Conservation (phyloP, 257 asterid genomes). For the Craterostigma plantagineum region DNA sequence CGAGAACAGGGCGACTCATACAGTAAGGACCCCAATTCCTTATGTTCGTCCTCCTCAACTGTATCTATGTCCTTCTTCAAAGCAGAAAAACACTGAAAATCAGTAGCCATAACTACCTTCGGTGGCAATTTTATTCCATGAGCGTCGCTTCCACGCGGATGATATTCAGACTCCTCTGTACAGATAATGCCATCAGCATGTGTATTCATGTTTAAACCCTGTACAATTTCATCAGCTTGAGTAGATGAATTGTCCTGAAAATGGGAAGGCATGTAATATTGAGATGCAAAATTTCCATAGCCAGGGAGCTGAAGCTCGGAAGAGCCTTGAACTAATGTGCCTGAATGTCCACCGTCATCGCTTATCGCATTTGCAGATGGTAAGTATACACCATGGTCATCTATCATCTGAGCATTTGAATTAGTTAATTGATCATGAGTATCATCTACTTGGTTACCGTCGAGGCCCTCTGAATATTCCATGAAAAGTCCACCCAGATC, state of each 20-base stretch:
- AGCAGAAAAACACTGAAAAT: slow-evolving; percentile 29
- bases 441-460: too few relatives aligned
- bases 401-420: slow-evolving; percentile 21
- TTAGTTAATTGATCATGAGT: slow-evolving; percentile 15
- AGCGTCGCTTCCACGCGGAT: slow-evolving; percentile 17
- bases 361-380: slow-evolving; percentile 19
- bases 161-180: slow-evolving; percentile 19
- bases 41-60: slow-evolving; percentile 19
- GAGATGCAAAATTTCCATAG: slow-evolving; percentile 22
- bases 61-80: slow-evolving; percentile 18
- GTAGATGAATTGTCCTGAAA: slow-evolving; percentile 24
- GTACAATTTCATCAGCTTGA: slow-evolving; percentile 23
- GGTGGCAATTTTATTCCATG: slow-evolving; percentile 21
- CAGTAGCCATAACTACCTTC: slow-evolving; percentile 34
- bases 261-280: slow-evolving; percentile 30
- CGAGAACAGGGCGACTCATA: slow-evolving; percentile 95
- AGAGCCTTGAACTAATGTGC: slow-evolving; percentile 16
- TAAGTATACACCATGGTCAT: slow-evolving; percentile 20
- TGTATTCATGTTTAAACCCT: slow-evolving; percentile 16
- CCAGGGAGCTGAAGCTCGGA: slow-evolving; percentile 33
- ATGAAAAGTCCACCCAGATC: slow-evolving; percentile 30
- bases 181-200: slow-evolving; percentile 21
- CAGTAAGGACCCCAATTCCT: slow-evolving; percentile 48
- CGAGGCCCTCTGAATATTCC: slow-evolving; percentile 23
- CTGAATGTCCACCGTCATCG: slow-evolving; percentile 1